Evolutionary conservation across 371 early-diverging fungal species (phyloP).

Genomic region (Mortierella sp.): DNA sequence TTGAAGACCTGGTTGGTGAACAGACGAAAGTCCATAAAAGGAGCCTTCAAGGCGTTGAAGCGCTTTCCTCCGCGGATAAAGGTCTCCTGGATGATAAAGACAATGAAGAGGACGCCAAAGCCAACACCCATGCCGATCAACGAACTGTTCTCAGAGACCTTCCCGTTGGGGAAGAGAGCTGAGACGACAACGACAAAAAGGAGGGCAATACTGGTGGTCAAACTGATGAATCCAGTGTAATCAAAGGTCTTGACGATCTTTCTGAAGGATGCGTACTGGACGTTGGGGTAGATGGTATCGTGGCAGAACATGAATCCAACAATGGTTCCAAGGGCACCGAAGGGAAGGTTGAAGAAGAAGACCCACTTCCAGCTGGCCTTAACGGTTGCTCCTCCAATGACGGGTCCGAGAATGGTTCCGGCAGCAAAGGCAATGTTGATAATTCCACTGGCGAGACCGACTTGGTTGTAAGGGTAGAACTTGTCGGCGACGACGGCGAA

Average conservation of each 20-base stretch:
- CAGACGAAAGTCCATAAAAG: constrained; percentile 52
- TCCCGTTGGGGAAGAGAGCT: constrained; percentile 50
- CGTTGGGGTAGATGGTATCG: constrained; percentile 44
- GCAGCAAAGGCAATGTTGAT: constrained; percentile 57
- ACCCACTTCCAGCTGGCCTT: constrained; percentile 56
- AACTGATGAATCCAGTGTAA: constrained; percentile 37
- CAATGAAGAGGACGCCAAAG: constrained; percentile 45
- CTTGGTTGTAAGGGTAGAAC: constrained; percentile 54
- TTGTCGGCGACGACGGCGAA: constrained; percentile 55
- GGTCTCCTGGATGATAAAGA: constrained; percentile 30
- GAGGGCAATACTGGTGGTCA: constrained; percentile 40
- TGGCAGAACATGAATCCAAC: constrained; percentile 50
- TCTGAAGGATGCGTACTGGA: constrained; percentile 36
- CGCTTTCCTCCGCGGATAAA: constrained; percentile 50
- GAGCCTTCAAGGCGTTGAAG: constrained; percentile 30
- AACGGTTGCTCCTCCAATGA: constrained; percentile 51
- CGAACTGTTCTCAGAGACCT: constrained; percentile 41
- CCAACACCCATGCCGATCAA: constrained; percentile 51
- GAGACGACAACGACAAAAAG: constrained; percentile 52
- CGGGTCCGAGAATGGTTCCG: constrained; percentile 51
- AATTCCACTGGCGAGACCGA: constrained; percentile 51
- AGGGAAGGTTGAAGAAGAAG: constrained; percentile 56
- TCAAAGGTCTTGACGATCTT: constrained; percentile 39
- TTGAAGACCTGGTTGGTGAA: constrained; percentile 42
- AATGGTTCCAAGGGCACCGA: constrained; percentile 45